Base-by-base conservation (phyloP, 1,284 basidiomycete genomes). In the Ceraceosorus guamensis region DNA sequence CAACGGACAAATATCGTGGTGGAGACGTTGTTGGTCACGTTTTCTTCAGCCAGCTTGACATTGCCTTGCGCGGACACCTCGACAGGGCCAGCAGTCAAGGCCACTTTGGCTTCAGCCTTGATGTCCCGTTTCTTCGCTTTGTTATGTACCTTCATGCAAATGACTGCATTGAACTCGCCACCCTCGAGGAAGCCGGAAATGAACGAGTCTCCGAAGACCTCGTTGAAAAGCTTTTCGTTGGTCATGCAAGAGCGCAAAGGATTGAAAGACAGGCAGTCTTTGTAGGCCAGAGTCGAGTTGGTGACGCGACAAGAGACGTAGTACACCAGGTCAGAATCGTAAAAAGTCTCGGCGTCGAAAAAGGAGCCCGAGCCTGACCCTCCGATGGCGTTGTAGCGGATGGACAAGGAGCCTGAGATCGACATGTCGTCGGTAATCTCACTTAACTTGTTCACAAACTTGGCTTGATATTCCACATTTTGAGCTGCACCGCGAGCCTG, bases 21-120 rank as follows among this genome's bases (percentile, higher is more conserved):
- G 14, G 39, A 24, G 5, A 3, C 4, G 35, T 51, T 51, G 50
- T 51, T 51, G 7, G 2, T 16, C 11, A 51, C 44, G 35, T 51
- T 51, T 24, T 51, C 50, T 24, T 51, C 50, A 24, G 50, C 50
- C 13, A 51, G 50, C n/a, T 51, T 51, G 34, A 51, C 13, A 31
- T 24, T 51, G 6, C 50, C 50, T 16, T 10, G 3, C 4, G 50
- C 50, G 14, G 33, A 39, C 32, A 51, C 50, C 50, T 51, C 50
- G 34, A 51, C 50, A 31, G 50, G 50, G 13, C 50, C 50, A 6
- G 50, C 50, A 13, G 13, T 24, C 18, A 51, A 11, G n/a, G 50
- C 50, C 13, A 51, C 30, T 24, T 51, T 51, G 34, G 50, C 50
- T 24, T 51, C 35, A 13, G 50, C 50, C n/a, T 39, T 8, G 10